These are phyloP conservation scores for Metschnikowia bowlesiae DNA, from an alignment of 805 yeast genomes.

Conservation along the genomic window DNA sequence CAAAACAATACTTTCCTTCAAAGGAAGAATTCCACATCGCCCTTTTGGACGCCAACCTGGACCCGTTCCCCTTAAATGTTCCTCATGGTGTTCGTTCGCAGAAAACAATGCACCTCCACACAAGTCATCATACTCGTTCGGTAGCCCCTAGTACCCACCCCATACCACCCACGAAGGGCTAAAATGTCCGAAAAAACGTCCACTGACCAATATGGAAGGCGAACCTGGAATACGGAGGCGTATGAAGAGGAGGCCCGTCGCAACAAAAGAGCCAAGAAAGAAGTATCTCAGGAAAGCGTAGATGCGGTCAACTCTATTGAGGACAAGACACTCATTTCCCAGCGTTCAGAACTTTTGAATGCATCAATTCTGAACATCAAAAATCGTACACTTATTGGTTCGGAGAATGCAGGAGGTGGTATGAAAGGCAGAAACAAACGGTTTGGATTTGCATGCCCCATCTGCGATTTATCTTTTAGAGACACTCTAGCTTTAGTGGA, in stretches of 20 bases:
- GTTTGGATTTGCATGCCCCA: conserved; percentile 81
- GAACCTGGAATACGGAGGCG: conserved; percentile 69
- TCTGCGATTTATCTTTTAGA: conserved; percentile 74
- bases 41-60: no score
- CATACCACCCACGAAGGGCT: not conserved
- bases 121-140: not conserved
- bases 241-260: conserved; percentile 48
- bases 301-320: conserved; percentile 1
- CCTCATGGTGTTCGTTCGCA: not conserved
- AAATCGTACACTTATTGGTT: conserved; percentile 30
- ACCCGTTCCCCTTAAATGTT: not conserved
- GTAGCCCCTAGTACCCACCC: no score
- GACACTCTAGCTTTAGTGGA: conserved; percentile 79
- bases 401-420: conserved; percentile 10
- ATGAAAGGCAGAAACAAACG: conserved; percentile 43
- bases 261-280: conserved; percentile 13
- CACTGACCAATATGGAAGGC: conserved; percentile 53
- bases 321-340: conserved; percentile 18
- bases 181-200: conserved; percentile 22
- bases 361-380: conserved; percentile 31
- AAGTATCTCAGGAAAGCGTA: conserved; percentile 2
- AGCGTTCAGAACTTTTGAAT: conserved; percentile 29
- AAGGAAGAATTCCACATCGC: not conserved
- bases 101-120: not conserved
- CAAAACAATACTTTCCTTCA: not conserved